Conservation (phyloP, 1,139 yeast genomes). For the Kodamaea plutei region DNA sequence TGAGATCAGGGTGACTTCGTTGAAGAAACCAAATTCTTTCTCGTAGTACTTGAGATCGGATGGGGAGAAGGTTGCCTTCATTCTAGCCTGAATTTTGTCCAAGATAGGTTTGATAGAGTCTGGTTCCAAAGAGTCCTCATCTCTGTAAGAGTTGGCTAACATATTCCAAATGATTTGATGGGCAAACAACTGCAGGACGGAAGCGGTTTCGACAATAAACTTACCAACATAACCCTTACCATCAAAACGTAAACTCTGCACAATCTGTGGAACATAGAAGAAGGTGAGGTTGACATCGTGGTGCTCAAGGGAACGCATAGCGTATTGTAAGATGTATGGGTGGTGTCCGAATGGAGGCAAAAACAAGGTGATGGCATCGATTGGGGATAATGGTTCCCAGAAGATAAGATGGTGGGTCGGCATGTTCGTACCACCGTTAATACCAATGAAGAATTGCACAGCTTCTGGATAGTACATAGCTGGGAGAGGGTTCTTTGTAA, state of each 20-base stretch:
- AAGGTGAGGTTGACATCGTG: constrained; percentile 88
- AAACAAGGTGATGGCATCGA: constrained; percentile 81
- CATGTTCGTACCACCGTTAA: constrained; percentile 37
- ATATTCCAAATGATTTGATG: constrained; percentile 99
- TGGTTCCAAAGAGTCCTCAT: constrained; percentile 77
- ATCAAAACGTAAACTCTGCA: constrained; percentile 85
- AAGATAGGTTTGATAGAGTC: constrained; percentile 81
- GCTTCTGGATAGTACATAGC: constrained; percentile 65
- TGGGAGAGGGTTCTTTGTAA: constrained; percentile 54
- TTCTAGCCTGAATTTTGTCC: constrained; percentile 65
- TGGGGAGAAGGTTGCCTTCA: constrained; percentile 58
- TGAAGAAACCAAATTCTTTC: constrained; percentile 83
- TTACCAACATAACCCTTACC: constrained; percentile 79
- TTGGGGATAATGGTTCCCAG: constrained; percentile 78
- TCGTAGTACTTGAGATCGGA: constrained; percentile 68
- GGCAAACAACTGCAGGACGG: constrained; percentile 85
- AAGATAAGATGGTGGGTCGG: constrained; percentile 51
- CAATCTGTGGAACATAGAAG: constrained; percentile 97
- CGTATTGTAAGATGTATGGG: constrained; percentile 73
- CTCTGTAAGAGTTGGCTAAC: constrained; percentile 88
- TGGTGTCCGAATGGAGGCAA: constrained; percentile 70
- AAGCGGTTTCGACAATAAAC: constrained; percentile 88
- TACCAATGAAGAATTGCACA: constrained; percentile 52
- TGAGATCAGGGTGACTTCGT: constrained; percentile 87
- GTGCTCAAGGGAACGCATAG: constrained; percentile 84